phyloP scores from a whole-genome alignment of 768 basidiomycete species.

The Boletales sp. region DNA sequence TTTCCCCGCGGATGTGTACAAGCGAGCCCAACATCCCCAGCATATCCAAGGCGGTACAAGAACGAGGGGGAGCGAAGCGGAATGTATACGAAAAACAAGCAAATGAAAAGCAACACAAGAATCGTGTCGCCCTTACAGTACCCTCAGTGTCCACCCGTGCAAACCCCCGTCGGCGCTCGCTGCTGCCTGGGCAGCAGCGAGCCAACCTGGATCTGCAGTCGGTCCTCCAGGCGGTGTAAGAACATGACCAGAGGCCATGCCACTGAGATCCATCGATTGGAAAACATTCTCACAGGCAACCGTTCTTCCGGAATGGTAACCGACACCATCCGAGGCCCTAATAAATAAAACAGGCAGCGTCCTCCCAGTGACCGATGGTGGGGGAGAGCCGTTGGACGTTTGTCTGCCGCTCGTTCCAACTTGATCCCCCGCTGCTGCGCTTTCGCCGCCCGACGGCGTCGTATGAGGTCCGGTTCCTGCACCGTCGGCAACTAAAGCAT shows the following conservation, averaged over 20 bases:
- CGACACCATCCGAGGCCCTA: slow-evolving; percentile 77
- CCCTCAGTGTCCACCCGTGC: slow-evolving; percentile 76
- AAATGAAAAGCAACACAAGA: slow-evolving; percentile 25
- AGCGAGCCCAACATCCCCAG: slow-evolving; percentile 6
- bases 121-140: slow-evolving; percentile 49
- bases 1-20: background rate
- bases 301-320: slow-evolving; percentile 84
- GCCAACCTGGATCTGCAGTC: slow-evolving; percentile 61
- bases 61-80: slow-evolving; percentile 11
- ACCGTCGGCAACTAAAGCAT: slow-evolving; percentile 32
- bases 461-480: slow-evolving; percentile 37
- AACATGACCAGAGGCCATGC: slow-evolving; percentile 42
- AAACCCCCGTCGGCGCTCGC: slow-evolving; percentile 62
- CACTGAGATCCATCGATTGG: slow-evolving; percentile 60
- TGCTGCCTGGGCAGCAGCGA: slow-evolving; percentile 70
- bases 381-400: slow-evolving; percentile 26
- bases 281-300: slow-evolving; percentile 82
- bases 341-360: slow-evolving; percentile 80
- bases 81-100: slow-evolving; percentile 28
- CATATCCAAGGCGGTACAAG: background rate
- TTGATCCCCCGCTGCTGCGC: slow-evolving; percentile 23
- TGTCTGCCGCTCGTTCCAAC: slow-evolving; percentile 24
- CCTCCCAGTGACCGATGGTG: slow-evolving; percentile 59
- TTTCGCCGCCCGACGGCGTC: slow-evolving; percentile 23
- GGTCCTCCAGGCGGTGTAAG: slow-evolving; percentile 41